Evolutionary conservation across 257 asterid species (phyloP).

Genomic region (Fraxinus pennsylvanica): DNA sequence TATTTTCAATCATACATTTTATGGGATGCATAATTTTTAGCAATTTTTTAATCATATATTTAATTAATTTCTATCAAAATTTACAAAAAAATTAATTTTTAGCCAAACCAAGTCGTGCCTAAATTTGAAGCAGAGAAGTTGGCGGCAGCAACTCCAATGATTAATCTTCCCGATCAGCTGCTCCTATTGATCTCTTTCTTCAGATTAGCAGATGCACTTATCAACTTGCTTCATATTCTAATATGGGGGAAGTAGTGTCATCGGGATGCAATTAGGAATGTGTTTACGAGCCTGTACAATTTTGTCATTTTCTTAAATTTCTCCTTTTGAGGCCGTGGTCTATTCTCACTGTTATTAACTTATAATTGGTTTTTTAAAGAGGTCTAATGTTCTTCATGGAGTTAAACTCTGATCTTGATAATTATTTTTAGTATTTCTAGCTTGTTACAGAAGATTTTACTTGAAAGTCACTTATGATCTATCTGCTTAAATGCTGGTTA

Average conservation of each 20-base stretch:
- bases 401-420: background rate
- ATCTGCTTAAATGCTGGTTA: slow-evolving; percentile 40
- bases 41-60: no score
- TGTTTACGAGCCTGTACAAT: no score
- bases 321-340: background rate
- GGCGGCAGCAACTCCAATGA: slow-evolving; percentile 4
- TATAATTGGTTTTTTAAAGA: background rate
- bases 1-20: no score
- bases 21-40: no score
- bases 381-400: background rate
- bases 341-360: background rate
- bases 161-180: background rate
- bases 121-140: no score
- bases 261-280: slow-evolving; percentile 13
- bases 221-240: background rate
- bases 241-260: slow-evolving; percentile 17
- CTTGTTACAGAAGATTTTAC: background rate
- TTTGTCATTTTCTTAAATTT: background rate
- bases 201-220: background rate
- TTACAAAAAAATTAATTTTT: no score
- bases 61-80: no score
- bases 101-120: no score
- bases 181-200: background rate
- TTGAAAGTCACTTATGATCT: slow-evolving; percentile 29
- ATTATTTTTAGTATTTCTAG: background rate